A percentile compares a stretch with the other conserved stretches of the same genome.
Conservation (phyloP, 805 yeast species). For the Wickerhamiella bombiphila region DNA sequence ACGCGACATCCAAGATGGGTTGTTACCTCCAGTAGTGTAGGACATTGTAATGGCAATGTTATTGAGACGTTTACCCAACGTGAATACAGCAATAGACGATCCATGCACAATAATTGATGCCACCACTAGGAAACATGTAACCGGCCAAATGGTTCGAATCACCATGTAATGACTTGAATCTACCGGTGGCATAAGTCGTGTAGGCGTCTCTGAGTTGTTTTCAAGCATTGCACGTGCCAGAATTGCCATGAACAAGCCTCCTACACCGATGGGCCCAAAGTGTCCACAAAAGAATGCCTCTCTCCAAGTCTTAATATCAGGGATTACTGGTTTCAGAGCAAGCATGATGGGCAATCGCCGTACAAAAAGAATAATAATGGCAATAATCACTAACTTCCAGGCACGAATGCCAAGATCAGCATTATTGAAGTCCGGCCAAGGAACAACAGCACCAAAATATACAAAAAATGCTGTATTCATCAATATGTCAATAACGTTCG, state of each 20-base stretch:
- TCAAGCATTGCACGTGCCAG: conserved; percentile 64
- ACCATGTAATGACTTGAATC: conserved; percentile 42
- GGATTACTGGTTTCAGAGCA: conserved; percentile 59
- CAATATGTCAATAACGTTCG: conserved; percentile 76
- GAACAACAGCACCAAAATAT: conserved; percentile 80
- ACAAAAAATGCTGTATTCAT: conserved; percentile 77
- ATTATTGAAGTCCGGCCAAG: conserved; percentile 69
- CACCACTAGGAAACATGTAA: conserved; percentile 63
- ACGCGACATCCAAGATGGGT: conserved; percentile 69
- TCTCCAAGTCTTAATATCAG: conserved; percentile 82
- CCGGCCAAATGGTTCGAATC: conserved; percentile 64
- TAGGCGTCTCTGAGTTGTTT: conserved; percentile 42
- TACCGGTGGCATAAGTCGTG: conserved; percentile 31
- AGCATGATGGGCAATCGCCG: conserved; percentile 76
- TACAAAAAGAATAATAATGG: conserved; percentile 57
- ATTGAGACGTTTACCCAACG: conserved; percentile 74
- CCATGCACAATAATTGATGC: conserved; percentile 84
- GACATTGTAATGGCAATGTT: conserved; percentile 89
- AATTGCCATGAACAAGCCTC: conserved; percentile 75
- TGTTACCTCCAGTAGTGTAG: conserved; percentile 45
- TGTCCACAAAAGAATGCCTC: conserved; percentile 91
- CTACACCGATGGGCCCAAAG: conserved; percentile 94
- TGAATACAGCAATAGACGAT: conserved; percentile 66
- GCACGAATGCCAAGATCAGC: conserved; percentile 44
- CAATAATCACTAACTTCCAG: conserved; percentile 68